A percentile compares a stretch with the other conserved stretches of the same genome.
phyloP scores from a whole-genome alignment of 1,284 basidiomycete genomes.

The Taiwanofungus camphoratus region DNA sequence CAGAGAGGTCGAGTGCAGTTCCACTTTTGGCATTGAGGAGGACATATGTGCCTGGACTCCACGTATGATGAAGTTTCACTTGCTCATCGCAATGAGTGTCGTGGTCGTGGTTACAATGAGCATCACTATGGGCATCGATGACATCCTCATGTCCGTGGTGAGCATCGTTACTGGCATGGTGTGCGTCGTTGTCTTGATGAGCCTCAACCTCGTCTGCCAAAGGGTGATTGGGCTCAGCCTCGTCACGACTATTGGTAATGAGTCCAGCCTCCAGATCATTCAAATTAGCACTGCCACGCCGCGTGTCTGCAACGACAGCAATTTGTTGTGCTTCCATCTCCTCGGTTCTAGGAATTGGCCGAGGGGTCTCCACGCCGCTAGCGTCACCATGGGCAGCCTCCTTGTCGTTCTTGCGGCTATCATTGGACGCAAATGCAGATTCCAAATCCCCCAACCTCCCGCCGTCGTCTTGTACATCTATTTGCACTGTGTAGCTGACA shows the following conservation, averaged over 20 bases:
- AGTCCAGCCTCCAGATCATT: too few relatives aligned
- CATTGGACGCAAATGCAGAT: background rate
- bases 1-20: slow-evolving; percentile 52
- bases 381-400: background rate
- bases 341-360: background rate
- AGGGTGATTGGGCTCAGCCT: background rate
- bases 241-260: too few relatives aligned
- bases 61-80: slow-evolving; percentile 8
- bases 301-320: too few relatives aligned
- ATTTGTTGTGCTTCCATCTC: too few relatives aligned
- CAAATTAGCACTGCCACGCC: too few relatives aligned
- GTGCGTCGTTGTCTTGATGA: background rate
- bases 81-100: too few relatives aligned
- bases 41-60: slow-evolving; percentile 28
- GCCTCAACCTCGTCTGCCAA: background rate
- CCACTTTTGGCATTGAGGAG: slow-evolving; percentile 45
- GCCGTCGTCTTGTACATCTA: background rate
- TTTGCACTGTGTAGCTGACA: background rate
- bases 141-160: too few relatives aligned
- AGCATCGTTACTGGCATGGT: too few relatives aligned
- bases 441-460: background rate
- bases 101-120: too few relatives aligned
- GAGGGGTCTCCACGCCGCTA: background rate
- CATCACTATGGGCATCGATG: too few relatives aligned
- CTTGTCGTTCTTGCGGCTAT: background rate